These are phyloP conservation scores for Stramenopiles sp. DNA, from an alignment of 352 stramenopile genomes.

Conservation along the genomic window DNA sequence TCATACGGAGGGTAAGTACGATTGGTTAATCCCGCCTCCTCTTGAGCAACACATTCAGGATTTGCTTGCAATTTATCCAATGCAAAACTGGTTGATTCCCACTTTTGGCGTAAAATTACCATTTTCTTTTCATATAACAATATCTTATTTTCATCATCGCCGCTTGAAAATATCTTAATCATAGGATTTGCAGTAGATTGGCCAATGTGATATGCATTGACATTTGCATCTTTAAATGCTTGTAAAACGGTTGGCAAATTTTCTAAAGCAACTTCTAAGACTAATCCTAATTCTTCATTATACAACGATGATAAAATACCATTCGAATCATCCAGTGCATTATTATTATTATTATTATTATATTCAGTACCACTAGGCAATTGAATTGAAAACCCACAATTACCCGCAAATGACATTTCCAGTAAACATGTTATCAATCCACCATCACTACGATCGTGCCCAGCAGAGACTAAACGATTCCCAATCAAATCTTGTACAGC, in stretches of 20 bases:
- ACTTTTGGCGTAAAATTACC: slow-evolving; percentile 88
- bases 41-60: slow-evolving; percentile 74
- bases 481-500: slow-evolving; percentile 43
- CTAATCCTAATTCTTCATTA: slow-evolving; percentile 85
- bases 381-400: slow-evolving; percentile 81
- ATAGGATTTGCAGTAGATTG: slow-evolving; percentile 48
- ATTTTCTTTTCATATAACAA: too few relatives aligned
- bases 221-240: slow-evolving; percentile 49
- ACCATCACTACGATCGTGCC: slow-evolving; percentile 96
- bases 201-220: slow-evolving; percentile 68
- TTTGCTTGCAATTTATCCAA: slow-evolving; percentile 92
- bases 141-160: slow-evolving; percentile 42
- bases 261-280: slow-evolving; percentile 72
- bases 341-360: too few relatives aligned
- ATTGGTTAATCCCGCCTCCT: slow-evolving; percentile 38
- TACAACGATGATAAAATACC: slow-evolving; percentile 47
- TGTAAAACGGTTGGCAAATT: slow-evolving; percentile 44
- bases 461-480: slow-evolving; percentile 63
- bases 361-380: slow-evolving; percentile 30
- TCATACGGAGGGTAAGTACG: neutral
- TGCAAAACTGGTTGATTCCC: slow-evolving; percentile 95
- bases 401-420: slow-evolving; percentile 97
- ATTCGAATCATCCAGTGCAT: neutral
- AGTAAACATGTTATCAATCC: slow-evolving; percentile 79
- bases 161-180: slow-evolving; percentile 48